Base-by-base conservation (phyloP, 2,329 filamentous ascomycete species). In the Scedosporium minutisporum region DNA sequence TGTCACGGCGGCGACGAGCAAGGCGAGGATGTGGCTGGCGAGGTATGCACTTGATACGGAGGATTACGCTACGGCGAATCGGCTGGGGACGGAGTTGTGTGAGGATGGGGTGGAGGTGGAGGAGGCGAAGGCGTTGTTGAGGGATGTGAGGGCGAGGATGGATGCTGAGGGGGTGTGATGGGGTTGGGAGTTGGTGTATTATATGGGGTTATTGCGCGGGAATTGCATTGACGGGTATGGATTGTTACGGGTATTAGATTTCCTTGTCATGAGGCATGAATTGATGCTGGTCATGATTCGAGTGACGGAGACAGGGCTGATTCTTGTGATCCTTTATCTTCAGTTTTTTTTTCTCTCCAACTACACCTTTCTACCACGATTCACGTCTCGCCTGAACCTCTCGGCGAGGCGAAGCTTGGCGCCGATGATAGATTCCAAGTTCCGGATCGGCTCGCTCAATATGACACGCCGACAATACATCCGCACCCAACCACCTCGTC, bases 31-130 rank as follows among this genome's bases (percentile, higher is more conserved):
- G 80, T 99, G 95, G 95, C 84, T 99, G 63, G 95, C 95, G 16
- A 85, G 87, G 63, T 89, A 87, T 76, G 89, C 91, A 12, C 89
- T 96, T 77, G 82, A 84, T 44, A 84, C 83, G 10, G 86, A 87
- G 46, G 91, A 96, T 73, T 90, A 90, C 68, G 79, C 82, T 38
- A 83, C 89, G 21, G 91, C 91, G 3, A 89, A 89, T 75, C 85
- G 91, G 65, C 77, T 97, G 51, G 93, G 92, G 0, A 91, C 88
- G 65, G 95, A 99, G 75, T 78, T 99, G 57, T 97, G 93, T 72
- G 91, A 97, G 74, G 95, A 99, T 74, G 95, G 95, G 0, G 87
- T 96, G 27, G 95, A 97, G 74, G 91, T 97, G 2, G 95, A 99
- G 72, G 95, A 99, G 74, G 95, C 95, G 29, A 97, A 97, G 76